A percentile compares a stretch with the other conserved stretches of the same genome.
Evolutionary conservation across 73 alveolate species (phyloP).

Genomic region (Paramecium sexaurelia): DNA sequence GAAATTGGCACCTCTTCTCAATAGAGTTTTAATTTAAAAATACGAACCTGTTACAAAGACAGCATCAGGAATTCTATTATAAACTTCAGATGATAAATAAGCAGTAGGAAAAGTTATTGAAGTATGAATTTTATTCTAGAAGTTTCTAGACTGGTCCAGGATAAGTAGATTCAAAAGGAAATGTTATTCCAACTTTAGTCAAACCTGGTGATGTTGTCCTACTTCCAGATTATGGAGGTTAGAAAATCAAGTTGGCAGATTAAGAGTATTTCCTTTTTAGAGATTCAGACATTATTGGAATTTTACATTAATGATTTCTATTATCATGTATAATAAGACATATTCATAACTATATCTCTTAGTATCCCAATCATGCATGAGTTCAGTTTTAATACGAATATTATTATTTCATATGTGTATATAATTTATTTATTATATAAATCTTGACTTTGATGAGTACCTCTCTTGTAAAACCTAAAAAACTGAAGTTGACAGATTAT

Average conservation of each 20-base stretch:
- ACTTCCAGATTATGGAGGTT: conserved; percentile 90
- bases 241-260: conserved; percentile 74
- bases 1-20: conserved; percentile 74
- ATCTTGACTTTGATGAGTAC: conserved; percentile 50
- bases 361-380: not conserved
- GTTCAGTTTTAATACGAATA: not conserved
- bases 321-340: not conserved
- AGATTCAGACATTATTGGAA: conserved; percentile 88
- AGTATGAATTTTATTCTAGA: conserved; percentile 77
- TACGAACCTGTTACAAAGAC: conserved; percentile 81
- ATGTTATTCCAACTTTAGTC: conserved; percentile 70
- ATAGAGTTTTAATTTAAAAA: conserved; percentile 78
- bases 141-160: conserved; percentile 56
- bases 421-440: conserved; percentile 1
- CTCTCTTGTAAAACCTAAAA: conserved; percentile 58
- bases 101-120: conserved; percentile 79
- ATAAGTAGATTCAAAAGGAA: conserved; percentile 69
- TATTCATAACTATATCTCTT: not conserved
- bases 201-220: conserved; percentile 85
- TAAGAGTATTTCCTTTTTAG: conserved; percentile 80
- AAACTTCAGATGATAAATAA: conserved; percentile 72
- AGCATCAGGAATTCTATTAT: conserved; percentile 84
- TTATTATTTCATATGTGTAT: not conserved
- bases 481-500: conserved; percentile 74
- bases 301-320: conserved; percentile 58